A percentile compares a stretch with the other conserved stretches of the same genome.
These are phyloP conservation scores for Ostreobium quekettii DNA, from an alignment of 139 green algal species.

Conservation along the genomic window DNA sequence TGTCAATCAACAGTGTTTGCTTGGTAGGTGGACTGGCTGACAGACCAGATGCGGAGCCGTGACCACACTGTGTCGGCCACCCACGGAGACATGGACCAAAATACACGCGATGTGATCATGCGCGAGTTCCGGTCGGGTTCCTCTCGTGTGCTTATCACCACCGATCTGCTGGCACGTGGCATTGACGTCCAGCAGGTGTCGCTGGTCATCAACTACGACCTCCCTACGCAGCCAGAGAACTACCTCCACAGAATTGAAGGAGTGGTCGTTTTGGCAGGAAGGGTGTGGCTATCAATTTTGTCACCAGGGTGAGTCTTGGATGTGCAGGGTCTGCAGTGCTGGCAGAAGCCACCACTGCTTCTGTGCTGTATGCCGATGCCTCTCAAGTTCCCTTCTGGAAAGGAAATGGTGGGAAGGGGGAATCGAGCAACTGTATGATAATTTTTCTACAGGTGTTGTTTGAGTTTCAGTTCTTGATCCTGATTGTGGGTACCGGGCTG, in stretches of 20 bases:
- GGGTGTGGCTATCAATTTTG: slow-evolving; percentile 99
- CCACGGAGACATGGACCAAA: slow-evolving; percentile 99
- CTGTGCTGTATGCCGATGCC: too few relatives aligned
- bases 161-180: slow-evolving; percentile 96
- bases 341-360: too few relatives aligned
- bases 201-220: slow-evolving; percentile 99
- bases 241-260: slow-evolving; percentile 98
- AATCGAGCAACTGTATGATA: too few relatives aligned
- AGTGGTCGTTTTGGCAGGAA: slow-evolving; percentile 91
- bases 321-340: not conserved
- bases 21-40: slow-evolving; percentile 94
- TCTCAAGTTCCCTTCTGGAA: too few relatives aligned
- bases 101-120: slow-evolving; percentile 99
- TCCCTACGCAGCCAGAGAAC: slow-evolving; percentile 99
- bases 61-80: slow-evolving; percentile 99
- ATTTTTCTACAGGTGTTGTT: too few relatives aligned
- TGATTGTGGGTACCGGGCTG: too few relatives aligned
- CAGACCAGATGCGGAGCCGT: slow-evolving; percentile 96
- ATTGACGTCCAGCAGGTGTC: slow-evolving; percentile 99
- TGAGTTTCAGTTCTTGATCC: too few relatives aligned
- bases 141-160: slow-evolving; percentile 99
- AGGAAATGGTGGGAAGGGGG: too few relatives aligned
- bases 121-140: slow-evolving; percentile 98
- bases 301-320: slow-evolving; percentile 46
- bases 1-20: not conserved